Evolutionary conservation across 176 grass and related monocot genomes (phyloP), one percentile per base, ranked within the genome.

Genomic region (Zoysia pacifica): DNA sequence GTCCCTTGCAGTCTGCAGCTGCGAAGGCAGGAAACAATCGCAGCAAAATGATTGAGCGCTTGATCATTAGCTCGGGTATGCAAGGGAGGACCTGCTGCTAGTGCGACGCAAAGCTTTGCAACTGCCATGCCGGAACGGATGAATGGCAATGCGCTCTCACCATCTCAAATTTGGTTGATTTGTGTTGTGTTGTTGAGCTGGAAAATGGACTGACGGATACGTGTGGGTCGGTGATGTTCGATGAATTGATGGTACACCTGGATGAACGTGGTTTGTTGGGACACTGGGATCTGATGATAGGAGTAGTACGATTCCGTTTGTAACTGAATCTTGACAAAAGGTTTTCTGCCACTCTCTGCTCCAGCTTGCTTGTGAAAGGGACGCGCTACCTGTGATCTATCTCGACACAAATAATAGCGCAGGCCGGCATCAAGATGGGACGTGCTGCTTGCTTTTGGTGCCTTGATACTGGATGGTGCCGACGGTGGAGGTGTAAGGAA

Each of bases 381-480:
- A 82, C 58, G 82, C 61, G 73, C 67, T 78, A 73, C 83, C 87
- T 73, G 73, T 81, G 87, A n/a, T n/a, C n/a, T n/a, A 85, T 85
- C 82, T 68, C 18, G 50, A 76, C 14, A 3, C 3, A 72, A 38
- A 72, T 51, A 43, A 79, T 6, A 79, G 56, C n/a, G n/a, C n/a
- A n/a, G n/a, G n/a, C n/a, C n/a, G 19, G 2, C 36, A 59, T 14
- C 7, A 10, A 50, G 47, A 42, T 80, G 65, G 40, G 66, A 46
- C 62, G 15, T 16, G 54, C 49, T 88, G 70, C 58, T n/a, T n/a
- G n/a, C n/a, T n/a, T n/a, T n/a, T n/a, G n/a, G n/a, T n/a, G 37
- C 45, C 37, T 20, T 72, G 58, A 7, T 41, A 50, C 0, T 35
- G 47, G 72, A 47, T 62, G 59, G 44, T 40, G 38, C 46, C 46